These are phyloP conservation scores for Gnomoniopsis smithogilvyi DNA, from an alignment of 2,329 filamentous ascomycete species.

Conservation along the genomic window DNA sequence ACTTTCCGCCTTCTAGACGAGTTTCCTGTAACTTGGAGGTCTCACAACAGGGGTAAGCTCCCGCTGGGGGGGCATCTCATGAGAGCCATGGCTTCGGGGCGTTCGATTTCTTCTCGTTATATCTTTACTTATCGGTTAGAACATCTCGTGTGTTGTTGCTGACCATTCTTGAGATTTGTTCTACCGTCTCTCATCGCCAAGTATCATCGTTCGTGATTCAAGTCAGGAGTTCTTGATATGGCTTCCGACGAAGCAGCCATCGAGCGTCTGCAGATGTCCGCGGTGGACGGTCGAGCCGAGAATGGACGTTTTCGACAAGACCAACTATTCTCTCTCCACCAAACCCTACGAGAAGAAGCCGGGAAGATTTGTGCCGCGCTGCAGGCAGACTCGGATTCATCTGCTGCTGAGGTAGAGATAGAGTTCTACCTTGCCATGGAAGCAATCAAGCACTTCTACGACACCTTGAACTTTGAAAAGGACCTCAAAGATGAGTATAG, in stretches of 20 bases:
- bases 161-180: neutral
- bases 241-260: constrained; percentile 17
- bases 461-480: constrained; percentile 24
- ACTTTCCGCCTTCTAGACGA: neutral
- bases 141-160: neutral
- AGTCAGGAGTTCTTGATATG: neutral
- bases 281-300: constrained; percentile 34
- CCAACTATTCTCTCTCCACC: constrained; percentile 35
- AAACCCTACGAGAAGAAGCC: constrained; percentile 26
- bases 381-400: constrained; percentile 26
- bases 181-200: neutral
- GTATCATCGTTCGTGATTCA: neutral
- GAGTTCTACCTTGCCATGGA: constrained; percentile 30
- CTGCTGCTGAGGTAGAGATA: constrained; percentile 29
- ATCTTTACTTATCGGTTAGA: neutral
- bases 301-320: constrained; percentile 35
- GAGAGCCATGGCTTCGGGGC: neutral
- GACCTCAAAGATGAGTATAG: constrained; percentile 29
- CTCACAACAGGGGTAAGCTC: too few species aligned
- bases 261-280: constrained; percentile 30
- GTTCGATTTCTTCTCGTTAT: neutral
- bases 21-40: neutral
- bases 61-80: too few species aligned
- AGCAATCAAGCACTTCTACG: constrained; percentile 27
- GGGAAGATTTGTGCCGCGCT: constrained; percentile 30